These are phyloP conservation scores for Cordyceps cateniannulata DNA, from an alignment of 2,329 filamentous ascomycete species.

Conservation along the genomic window DNA sequence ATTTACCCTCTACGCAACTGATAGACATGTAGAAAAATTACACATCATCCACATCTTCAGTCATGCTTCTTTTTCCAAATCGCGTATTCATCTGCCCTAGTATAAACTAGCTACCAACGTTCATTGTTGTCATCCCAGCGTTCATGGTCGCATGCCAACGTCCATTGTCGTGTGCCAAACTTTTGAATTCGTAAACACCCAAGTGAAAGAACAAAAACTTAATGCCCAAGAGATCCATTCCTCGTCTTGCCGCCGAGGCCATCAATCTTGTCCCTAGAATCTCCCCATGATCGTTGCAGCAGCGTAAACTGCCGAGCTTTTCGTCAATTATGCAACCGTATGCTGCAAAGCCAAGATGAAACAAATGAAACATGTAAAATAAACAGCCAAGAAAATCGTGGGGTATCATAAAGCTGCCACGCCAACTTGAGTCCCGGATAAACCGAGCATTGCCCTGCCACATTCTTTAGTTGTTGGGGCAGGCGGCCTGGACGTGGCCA, in stretches of 20 bases:
- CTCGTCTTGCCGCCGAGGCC: slow-evolving; percentile 3
- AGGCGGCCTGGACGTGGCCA: slow-evolving; percentile 89
- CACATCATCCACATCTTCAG: neutral
- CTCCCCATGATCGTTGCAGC: neutral
- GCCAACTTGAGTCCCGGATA: slow-evolving; percentile 23
- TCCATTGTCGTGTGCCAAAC: slow-evolving; percentile 9
- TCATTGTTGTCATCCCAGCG: neutral
- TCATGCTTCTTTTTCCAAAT: neutral
- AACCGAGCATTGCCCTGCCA: slow-evolving; percentile 17
- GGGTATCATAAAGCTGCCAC: slow-evolving; percentile 37
- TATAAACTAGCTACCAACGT: slow-evolving; percentile 2
- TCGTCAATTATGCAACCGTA: slow-evolving; percentile 8
- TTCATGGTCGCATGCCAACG: slow-evolving; percentile 5
- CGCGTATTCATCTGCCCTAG: slow-evolving; percentile 4
- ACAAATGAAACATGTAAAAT: slow-evolving; percentile 20
- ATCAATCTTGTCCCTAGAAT: slow-evolving; percentile 9
- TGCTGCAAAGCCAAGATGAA: slow-evolving; percentile 6
- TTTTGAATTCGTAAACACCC: slow-evolving; percentile 10
- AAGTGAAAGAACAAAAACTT: slow-evolving; percentile 7
- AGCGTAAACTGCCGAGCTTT: slow-evolving; percentile 9
- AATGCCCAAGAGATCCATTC: slow-evolving; percentile 8
- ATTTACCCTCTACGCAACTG: neutral
- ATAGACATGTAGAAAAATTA: neutral
- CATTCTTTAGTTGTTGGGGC: slow-evolving; percentile 66
- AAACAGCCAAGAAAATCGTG: slow-evolving; percentile 28